Base-by-base conservation (phyloP, 495 filamentous ascomycete genomes). In the Talaromyces adpressus region DNA sequence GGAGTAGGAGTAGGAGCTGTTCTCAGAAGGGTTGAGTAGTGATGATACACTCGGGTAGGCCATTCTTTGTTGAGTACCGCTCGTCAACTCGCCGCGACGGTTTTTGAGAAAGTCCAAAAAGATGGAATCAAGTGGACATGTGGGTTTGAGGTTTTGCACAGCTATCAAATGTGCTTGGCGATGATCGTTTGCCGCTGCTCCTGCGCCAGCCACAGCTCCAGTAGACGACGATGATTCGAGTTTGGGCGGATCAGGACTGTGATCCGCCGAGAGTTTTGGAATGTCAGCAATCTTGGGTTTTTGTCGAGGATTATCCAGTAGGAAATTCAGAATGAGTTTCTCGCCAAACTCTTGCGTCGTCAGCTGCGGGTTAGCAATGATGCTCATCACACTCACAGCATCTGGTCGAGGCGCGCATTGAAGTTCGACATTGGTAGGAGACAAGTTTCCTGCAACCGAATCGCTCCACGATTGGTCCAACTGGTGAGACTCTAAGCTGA, bases 91-190 rank as follows among this genome's bases (percentile, higher is more conserved):
- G 52, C 82, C 81, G 25, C 87, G 89, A 32, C 85, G 79, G 58
- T 87, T 83, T n/a, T 81, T 74, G 16, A 93, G 80, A 69, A 93
- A 93, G 67, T 91, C 85, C n/a, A 91, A 76, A 52, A 96, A 77
- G 29, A 96, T 80, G 62, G 71, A 78, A 69, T 94, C 91, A 7
- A 94, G 78, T 0, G 90, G 82, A 70, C 88, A 92, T 6, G 86
- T 89, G 2, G 91, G 81, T 7, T 79, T 68, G 16, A 79, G 75
- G 65, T 89, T 88, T 39, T 78, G 78, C 36, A 89, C 77, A 9
- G 86, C 82, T 11, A 77, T 78, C 30, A 79, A 64, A 67, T 76
- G 73, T 27, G 80, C 73, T 5, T 65, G 49, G 4, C 62, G 41
- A 30, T 72, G 68, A 11, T 76, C 73, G 9, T 66, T 51, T 22